Base-by-base conservation (phyloP, 129 eudicot species). In the Sambucus nigra region DNA sequence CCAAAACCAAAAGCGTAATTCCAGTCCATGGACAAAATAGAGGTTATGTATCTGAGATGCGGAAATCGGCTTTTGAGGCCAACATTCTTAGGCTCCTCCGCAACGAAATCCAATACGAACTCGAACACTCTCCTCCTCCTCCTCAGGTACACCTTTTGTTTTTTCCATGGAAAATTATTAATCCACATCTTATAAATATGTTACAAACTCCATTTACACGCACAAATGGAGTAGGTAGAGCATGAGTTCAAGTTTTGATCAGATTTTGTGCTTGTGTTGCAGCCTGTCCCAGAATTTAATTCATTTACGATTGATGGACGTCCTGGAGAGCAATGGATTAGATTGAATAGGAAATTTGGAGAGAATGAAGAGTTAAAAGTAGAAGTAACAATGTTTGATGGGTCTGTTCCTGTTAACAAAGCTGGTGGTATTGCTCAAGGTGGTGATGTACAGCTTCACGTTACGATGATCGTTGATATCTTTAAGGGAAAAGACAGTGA, bases 281-380 rank as follows among this genome's bases (percentile, higher is more conserved):
- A 86, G 93, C 77, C 76, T 52, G 53, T 73, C 41, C 67, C 69
- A 2, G 70, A 65, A 62, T 86, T 66, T 63, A 66, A 78, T 68
- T 71, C 64, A 12, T 84, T 84, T 77, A 53, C 49, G 19, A 69
- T 91, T 57, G 89, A 86, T 38, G 91, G 77, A 80, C 66, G 89
- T 60, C 72, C 91, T 16, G 95, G 95, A 19, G 91, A 79, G 73
- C 91, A 86, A 65, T 85, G 98, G 94, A 82, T 91, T 48, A 73
- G 78, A 49, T 68, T 91, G 68, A 73, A 53, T 21, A 86, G 67
- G 68, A 65, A 82, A 53, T 86, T 86, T 12, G 82, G 80, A 47
- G 84, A 74, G 49, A 65, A 82, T 16, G 94, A 91, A 72, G 94
- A 91, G 55, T 86, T 91, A 9, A 82, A 77, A 68, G 62, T 91